phyloP scores from a whole-genome alignment of 352 stramenopile species.

The Phytophthora rubi region DNA sequence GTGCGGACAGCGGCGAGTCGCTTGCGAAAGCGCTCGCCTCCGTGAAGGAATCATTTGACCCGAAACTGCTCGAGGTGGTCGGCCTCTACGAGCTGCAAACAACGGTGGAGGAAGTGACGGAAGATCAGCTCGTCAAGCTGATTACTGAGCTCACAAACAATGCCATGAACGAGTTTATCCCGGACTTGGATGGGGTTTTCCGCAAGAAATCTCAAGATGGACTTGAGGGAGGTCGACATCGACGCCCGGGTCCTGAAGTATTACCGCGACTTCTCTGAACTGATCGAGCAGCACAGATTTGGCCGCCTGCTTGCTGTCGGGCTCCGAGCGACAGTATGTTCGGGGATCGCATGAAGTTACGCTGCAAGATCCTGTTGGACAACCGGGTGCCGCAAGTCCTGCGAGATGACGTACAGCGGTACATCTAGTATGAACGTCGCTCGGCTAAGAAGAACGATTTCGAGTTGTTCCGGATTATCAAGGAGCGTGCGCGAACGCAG shows the following conservation, averaged over 20 bases:
- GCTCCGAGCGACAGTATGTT: not conserved
- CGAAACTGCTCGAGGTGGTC: conserved; percentile 9
- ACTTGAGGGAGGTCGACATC: conserved; percentile 12
- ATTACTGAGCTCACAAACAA: not conserved
- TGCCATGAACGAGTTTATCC: conserved; percentile 17
- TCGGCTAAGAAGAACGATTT: conserved; percentile 8
- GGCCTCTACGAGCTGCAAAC: no score
- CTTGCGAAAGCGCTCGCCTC: conserved; percentile 4
- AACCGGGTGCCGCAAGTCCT: not conserved
- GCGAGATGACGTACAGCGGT: conserved; percentile 2
- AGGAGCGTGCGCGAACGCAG: conserved; percentile 8
- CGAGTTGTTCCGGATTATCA: conserved; percentile 7
- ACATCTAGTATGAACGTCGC: not conserved
- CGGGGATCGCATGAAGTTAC: conserved; percentile 7
- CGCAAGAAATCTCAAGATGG: conserved; percentile 15
- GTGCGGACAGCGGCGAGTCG: conserved; percentile 18
- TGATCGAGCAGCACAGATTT: conserved; percentile 2
- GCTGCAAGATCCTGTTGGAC: conserved; percentile 5
- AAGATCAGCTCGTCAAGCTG: no score
- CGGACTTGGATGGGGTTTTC: conserved; percentile 16
- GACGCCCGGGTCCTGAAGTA: conserved; percentile 16
- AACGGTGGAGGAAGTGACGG: no score
- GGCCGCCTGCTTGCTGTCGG: not conserved
- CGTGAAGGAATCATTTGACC: conserved; percentile 18
- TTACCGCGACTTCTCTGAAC: conserved; percentile 9